Evolutionary conservation across 805 yeast genomes (phyloP), one percentile per base, ranked within the genome.

Genomic region (Kodamaea kakaduensis): DNA sequence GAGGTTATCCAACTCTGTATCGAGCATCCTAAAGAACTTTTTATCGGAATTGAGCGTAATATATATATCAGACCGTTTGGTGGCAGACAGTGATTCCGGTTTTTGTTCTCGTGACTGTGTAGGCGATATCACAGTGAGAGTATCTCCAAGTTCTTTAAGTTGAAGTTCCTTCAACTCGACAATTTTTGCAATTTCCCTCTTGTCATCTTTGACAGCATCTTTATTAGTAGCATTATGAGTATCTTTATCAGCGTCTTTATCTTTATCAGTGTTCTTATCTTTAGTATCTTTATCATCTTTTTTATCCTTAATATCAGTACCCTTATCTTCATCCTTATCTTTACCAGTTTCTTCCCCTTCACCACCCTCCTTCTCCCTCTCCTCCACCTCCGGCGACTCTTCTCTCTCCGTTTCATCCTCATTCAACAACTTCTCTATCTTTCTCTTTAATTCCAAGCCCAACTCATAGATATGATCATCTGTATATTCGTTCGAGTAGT

Each of bases 11-110:
- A 79, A 55, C 54, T 80, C 85, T 29, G 67, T 63, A 38, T 74
- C 68, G 24, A 80, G 61, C 63, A 73, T 75, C 37, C 66, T 68
- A 55, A 81, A 81, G 48, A 81, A 80, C 43, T 69, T 71, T 6
- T 73, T 56, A 57, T 81, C 86, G 4, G 80, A 73, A 35, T 70
- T 67, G 20, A 76, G 52, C 43, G 63, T 60, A 26, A 80, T 61
- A 37, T 51, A 52, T n/a, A 64, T 56, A 45, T 60, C 72, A 41
- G 54, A 58, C 30, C 48, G 50, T 32, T 51, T 27, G 23, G 29
- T 31, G 10, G 23, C 31, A 17, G 18, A 26, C n/a, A 36, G 4
- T 42, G 43, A 4, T 39, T 38, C 2, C 40, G 45, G 10, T 32
- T 35, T 17, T 40, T 20, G 9, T 34, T 38, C 25, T 17, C 20